Evolutionary conservation across 2,329 filamentous ascomycete genomes (phyloP), one percentile per base, ranked within the genome.

Genomic region (Verticillium albo-atrum): DNA sequence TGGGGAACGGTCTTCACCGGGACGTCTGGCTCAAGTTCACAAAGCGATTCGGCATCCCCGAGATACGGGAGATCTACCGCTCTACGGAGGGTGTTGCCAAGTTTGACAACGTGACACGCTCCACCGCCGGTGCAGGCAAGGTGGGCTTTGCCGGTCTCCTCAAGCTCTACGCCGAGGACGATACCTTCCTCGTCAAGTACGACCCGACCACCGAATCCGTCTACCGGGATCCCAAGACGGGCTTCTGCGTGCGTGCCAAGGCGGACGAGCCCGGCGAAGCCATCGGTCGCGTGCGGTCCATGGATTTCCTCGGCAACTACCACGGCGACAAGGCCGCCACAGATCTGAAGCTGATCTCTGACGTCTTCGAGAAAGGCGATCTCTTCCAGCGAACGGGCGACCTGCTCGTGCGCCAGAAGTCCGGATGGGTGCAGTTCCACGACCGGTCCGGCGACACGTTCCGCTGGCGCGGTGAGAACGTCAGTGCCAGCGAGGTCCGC

Each of bases 21-120:
- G 88, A 91, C 65, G 84, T 90, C 2, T 90, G 87, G 87, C 72
- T 79, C 32, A 76, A 79, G 30, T 90, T 90, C 71, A 74, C 81
- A 37, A 55, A 56, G 27, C 55, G 55, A 3, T 56, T 56, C 25
- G 81, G 81, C 56, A 82, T 90, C 64, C 72, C 79, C 14, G 79
- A 82, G 35, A 84, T 92, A 2, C 77, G 76, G 61, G 90, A 93
- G 71, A 91, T 93, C 74, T 93, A 91, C 78, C 90, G 88, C 71
- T 89, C 86, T 59, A 90, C 87, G 1, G 90, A 92, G 72, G 88
- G 89, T 28, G 82, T 92, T 66, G 82, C 92, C 66, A 71, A 72
- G 0, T 74, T 92, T 10, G 71, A 85, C 60, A 89, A 89, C 67
- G 71, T 79, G 28, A 82, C 82, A 60, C 75, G 79, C 58, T 83